Percentiles rank a stretch among this genome's conserved stretches.
Evolutionary conservation across 2,329 filamentous ascomycete species (phyloP).

Genomic region (Passalora sequoiae): DNA sequence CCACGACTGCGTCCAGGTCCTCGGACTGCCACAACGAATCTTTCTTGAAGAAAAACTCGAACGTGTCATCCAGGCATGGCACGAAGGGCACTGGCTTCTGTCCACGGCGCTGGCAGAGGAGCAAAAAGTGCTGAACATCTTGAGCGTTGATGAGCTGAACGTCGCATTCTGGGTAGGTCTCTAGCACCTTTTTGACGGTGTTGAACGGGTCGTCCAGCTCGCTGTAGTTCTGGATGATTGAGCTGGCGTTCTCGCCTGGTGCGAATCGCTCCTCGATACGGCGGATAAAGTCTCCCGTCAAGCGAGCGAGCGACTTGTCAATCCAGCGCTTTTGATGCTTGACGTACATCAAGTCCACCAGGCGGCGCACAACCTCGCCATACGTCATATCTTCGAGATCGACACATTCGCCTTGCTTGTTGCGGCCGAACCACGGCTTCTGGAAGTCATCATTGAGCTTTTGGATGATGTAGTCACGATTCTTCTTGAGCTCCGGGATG

Average conservation of each 20-base stretch:
- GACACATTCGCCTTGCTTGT: constrained; percentile 71
- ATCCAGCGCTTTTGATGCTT: constrained; percentile 91
- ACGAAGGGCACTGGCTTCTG: constrained; percentile 98
- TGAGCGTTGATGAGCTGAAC: constrained; percentile 94
- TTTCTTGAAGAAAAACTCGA: constrained; percentile 99
- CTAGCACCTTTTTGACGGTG: constrained; percentile 71
- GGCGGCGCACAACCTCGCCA: constrained; percentile 74
- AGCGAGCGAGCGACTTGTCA: constrained; percentile 70
- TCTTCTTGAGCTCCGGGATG: constrained; percentile 79
- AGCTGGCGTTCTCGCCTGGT: constrained; percentile 62
- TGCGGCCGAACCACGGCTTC: constrained; percentile 92
- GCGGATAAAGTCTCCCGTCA: constrained; percentile 93
- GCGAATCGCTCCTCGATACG: constrained; percentile 96
- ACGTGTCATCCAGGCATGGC: constrained; percentile 89
- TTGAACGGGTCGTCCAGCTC: constrained; percentile 80
- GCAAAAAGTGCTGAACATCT: constrained; percentile 93
- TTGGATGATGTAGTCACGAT: constrained; percentile 85
- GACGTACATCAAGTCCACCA: constrained; percentile 87
- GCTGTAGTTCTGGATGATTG: constrained; percentile 81
- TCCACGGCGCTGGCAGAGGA: constrained; percentile 82
- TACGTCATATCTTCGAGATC: constrained; percentile 97
- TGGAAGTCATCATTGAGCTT: constrained; percentile 95
- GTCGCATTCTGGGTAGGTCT: constrained; percentile 79
- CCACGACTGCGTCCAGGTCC: constrained; percentile 91
- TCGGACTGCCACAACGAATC: constrained; percentile 99